A percentile compares a stretch with the other conserved stretches of the same genome.
These are phyloP conservation scores for Starmerella floris DNA, from an alignment of 805 yeast genomes.

Conservation along the genomic window DNA sequence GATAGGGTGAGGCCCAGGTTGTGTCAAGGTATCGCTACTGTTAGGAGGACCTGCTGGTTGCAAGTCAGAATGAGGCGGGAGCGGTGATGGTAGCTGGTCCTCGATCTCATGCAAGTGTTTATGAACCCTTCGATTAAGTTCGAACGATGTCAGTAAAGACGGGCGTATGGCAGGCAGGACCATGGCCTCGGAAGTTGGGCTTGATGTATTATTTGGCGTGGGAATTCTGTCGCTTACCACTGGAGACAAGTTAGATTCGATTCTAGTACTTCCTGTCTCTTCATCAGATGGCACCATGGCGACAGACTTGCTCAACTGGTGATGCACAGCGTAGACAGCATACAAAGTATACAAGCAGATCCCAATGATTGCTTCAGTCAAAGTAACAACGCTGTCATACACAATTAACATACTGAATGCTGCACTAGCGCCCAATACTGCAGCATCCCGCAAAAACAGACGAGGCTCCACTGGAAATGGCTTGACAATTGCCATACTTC, in stretches of 20 bases:
- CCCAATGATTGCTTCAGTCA: constrained; percentile 46
- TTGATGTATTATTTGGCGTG: background rate
- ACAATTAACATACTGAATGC: constrained; percentile 40
- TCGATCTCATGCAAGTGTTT: constrained; percentile 6
- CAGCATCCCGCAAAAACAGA: constrained; percentile 46
- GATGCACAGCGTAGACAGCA: constrained; percentile 36
- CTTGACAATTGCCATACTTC: constrained; percentile 54
- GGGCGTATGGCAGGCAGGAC: background rate
- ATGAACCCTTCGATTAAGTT: constrained; percentile 10
- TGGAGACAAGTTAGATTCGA: background rate
- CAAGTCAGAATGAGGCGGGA: too few species aligned
- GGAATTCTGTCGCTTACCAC: background rate
- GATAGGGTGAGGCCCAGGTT: too few species aligned
- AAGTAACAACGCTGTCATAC: constrained; percentile 40
- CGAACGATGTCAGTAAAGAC: constrained; percentile 8
- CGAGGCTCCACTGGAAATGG: constrained; percentile 43
- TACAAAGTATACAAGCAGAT: constrained; percentile 44
- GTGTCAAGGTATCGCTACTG: too few species aligned
- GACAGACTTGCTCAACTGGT: constrained; percentile 30
- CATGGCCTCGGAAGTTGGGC: background rate
- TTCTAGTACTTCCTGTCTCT: background rate
- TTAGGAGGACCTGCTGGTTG: too few species aligned
- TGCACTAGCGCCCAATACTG: constrained; percentile 42
- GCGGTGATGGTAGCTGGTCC: background rate
- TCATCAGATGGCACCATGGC: background rate